Evolutionary conservation across 179 eudicot genomes (phyloP).

Genomic region (Pouteria campechiana): DNA sequence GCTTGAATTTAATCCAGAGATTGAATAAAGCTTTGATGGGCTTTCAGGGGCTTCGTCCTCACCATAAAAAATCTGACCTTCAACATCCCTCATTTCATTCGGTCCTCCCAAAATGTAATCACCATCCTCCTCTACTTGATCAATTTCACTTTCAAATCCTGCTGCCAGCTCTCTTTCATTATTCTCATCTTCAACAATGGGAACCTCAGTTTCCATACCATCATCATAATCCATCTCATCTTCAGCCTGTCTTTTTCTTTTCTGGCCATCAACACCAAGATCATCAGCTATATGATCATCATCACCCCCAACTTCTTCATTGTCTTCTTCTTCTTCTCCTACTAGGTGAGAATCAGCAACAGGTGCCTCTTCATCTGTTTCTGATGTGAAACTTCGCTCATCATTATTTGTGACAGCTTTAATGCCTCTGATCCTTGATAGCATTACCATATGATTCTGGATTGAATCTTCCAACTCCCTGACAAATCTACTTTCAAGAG

Average conservation of each 20-base stretch:
- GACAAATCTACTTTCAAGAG: constrained; percentile 29
- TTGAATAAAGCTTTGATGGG: constrained; percentile 9
- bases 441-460: constrained; percentile 49
- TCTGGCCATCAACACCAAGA: constrained; percentile 47
- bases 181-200: too few relatives aligned
- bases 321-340: constrained; percentile 10
- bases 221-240: constrained; percentile 92
- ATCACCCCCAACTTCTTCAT: constrained; percentile 30
- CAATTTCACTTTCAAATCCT: constrained; percentile 16
- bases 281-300: constrained; percentile 47
- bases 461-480: constrained; percentile 60
- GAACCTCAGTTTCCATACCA: constrained; percentile 26
- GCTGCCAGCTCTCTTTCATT: constrained; percentile 12
- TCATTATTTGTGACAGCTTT: constrained; percentile 24
- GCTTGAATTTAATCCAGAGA: constrained; percentile 17
- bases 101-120: constrained; percentile 14
- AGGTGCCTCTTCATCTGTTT: constrained; percentile 28
- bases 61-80: constrained; percentile 6
- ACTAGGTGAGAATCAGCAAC: constrained; percentile 8
- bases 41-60: constrained; percentile 13
- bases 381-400: constrained; percentile 23
- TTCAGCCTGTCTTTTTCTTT: constrained; percentile 41
- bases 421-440: constrained; percentile 61
- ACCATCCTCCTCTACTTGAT: constrained; percentile 15
- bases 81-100: constrained; percentile 10